These are phyloP conservation scores for Trichoderma brevicompactum DNA, from an alignment of 2,329 filamentous ascomycete species.

Conservation along the genomic window DNA sequence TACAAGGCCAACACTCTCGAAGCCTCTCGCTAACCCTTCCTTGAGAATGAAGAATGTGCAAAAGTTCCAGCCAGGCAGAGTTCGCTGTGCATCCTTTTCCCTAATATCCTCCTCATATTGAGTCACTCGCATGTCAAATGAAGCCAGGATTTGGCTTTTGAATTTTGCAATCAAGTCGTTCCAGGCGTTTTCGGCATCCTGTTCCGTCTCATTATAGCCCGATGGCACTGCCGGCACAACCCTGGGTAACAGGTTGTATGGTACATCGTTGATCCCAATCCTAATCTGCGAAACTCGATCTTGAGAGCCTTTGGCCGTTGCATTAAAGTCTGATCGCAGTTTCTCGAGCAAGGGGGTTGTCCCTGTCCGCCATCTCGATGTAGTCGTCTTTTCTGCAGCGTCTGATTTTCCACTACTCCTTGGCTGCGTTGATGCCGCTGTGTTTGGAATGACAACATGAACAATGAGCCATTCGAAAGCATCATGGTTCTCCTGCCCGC, in stretches of 20 bases:
- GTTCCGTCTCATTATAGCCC: conserved; percentile 70
- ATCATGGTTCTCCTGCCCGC: conserved; percentile 87
- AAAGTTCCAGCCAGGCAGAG: conserved; percentile 95
- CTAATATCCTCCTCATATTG: conserved; percentile 98
- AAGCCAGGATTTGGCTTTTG: conserved; percentile 82
- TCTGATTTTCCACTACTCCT: conserved; percentile 63
- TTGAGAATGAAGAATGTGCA: conserved; percentile 99
- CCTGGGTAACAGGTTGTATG: conserved; percentile 65
- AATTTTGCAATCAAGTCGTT: conserved; percentile 82
- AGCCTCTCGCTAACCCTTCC: conserved; percentile 88
- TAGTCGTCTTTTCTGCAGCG: conserved; percentile 65
- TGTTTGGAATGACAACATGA: conserved; percentile 89
- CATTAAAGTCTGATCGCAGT: conserved; percentile 86
- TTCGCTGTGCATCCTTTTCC: conserved; percentile 86
- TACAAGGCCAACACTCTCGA: conserved; percentile 93
- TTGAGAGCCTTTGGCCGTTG: conserved; percentile 66
- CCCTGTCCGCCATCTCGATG: conserved; percentile 77
- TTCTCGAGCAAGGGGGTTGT: conserved; percentile 88
- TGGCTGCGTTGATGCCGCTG: conserved; percentile 77
- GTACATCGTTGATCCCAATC: conserved; percentile 71
- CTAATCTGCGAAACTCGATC: conserved; percentile 87
- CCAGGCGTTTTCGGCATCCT: conserved; percentile 83
- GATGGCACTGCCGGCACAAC: conserved; percentile 66
- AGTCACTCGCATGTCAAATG: conserved; percentile 86
- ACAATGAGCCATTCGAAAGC: conserved; percentile 95